Evolutionary conservation across 352 stramenopile genomes (phyloP).

Genomic region (Pythium folliculosum): DNA sequence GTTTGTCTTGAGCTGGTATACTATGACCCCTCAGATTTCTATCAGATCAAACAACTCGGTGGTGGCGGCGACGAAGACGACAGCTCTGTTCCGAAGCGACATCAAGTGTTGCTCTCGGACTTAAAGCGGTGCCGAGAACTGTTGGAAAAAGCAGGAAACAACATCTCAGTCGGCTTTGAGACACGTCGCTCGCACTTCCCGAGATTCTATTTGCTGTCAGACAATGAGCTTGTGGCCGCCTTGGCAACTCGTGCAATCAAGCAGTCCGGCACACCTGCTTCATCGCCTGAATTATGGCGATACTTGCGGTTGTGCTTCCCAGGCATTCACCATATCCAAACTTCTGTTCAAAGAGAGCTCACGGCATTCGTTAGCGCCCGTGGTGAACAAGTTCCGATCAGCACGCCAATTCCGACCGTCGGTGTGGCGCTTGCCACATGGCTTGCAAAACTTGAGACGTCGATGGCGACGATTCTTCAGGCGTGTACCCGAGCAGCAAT

Average conservation of each 20-base stretch:
- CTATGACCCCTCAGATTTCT: not conserved
- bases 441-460: conserved; percentile 61
- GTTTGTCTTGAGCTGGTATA: conserved; percentile 41
- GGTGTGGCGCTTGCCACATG: conserved; percentile 44
- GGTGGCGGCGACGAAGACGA: not conserved
- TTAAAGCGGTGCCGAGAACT: conserved; percentile 42
- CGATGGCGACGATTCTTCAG: conserved; percentile 69
- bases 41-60: not conserved
- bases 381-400: conserved; percentile 61
- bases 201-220: conserved; percentile 71
- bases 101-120: conserved; percentile 33
- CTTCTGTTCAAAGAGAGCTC: conserved; percentile 56
- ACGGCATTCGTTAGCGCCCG: conserved; percentile 49
- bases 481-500: conserved; percentile 62
- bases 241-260: conserved; percentile 32
- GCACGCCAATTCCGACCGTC: conserved; percentile 48
- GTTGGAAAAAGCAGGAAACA: conserved; percentile 46
- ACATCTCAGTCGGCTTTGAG: conserved; percentile 51
- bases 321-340: conserved; percentile 45
- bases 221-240: conserved; percentile 52
- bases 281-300: conserved; percentile 41
- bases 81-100: not conserved
- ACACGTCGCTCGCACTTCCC: conserved; percentile 53
- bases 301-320: conserved; percentile 61
- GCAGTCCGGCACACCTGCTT: not conserved